Conservation (phyloP, 306 rosid species). For the Alnus glutinosa region DNA sequence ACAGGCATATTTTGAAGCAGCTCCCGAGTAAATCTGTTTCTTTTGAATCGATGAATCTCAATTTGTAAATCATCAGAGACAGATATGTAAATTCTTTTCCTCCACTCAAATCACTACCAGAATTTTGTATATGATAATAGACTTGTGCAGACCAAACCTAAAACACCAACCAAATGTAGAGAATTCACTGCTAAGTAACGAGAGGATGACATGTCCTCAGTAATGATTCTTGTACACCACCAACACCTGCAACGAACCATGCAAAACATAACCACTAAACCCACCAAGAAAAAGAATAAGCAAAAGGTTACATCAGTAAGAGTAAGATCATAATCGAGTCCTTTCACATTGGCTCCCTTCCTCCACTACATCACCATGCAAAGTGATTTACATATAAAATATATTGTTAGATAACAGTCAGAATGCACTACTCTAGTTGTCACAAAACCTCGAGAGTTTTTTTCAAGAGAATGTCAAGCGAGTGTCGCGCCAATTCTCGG, state of each 20-base stretch:
- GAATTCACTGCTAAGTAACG: not conserved
- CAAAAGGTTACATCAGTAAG: not conserved
- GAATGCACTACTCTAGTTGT: too few relatives aligned
- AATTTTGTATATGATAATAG: too few relatives aligned
- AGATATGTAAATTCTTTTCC: not conserved
- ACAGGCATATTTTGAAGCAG: slow-evolving; percentile 20
- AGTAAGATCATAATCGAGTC: not conserved
- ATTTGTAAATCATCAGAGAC: not conserved
- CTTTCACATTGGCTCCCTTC: slow-evolving; percentile 22
- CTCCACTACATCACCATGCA: not conserved
- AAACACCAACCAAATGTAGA: not conserved
- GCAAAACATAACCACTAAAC: not conserved
- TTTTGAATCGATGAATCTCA: not conserved
- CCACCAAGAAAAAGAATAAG: not conserved
- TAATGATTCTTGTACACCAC: not conserved
- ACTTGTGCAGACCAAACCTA: too few relatives aligned
- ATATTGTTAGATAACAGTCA: not conserved
- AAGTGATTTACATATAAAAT: not conserved
- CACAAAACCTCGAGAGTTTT: too few relatives aligned
- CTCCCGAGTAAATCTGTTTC: not conserved
- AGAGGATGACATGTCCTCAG: not conserved
- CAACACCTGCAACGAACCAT: not conserved
- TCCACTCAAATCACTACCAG: not conserved
- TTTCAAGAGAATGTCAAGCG: too few relatives aligned
- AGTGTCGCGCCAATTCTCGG: too few relatives aligned